Evolutionary conservation across 1,139 yeast genomes (phyloP), one percentile per base, ranked within the genome.

Genomic region (Debaryomycetaceae sp.): DNA sequence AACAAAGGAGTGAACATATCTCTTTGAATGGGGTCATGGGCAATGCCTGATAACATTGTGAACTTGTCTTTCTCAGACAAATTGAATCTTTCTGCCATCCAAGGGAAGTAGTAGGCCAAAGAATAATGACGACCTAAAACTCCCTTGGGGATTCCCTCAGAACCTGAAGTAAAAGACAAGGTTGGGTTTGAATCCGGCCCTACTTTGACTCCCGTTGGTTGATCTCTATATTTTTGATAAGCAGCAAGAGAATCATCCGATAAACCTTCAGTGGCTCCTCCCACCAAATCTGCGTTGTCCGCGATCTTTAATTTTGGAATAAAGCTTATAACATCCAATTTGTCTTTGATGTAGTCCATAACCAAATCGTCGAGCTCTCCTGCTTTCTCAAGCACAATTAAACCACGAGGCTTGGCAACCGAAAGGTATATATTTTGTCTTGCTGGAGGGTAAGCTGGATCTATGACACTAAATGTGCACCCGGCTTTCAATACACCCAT

Each of bases 131-230:
- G 87, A 39, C 99, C 99, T 51, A 89, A 77, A 27, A 93, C 99
- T 72, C 99, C 99, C 70, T 93, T 93, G 56, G 99, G 99, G 53
- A 93, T 75, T 65, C 99, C 99, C 68, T 93, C 99, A 9, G 96
- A 87, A 35, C 99, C 99, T 22, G 96, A 87, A n/a, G 99, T 93
- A 70, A 93, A 93, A 0, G 97, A 87, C 42, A 93, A 75, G 3
- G 99, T 93, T 40, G 99, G 99, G 61, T 90, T 91, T 33, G 95
- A 86, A 63, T 93, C 99, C 3, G 99, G 99, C 1, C 99, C 99
- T 36, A 93, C 98, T 40, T 84, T 70, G n/a, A 93, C 93, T 23
- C 96, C 97, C 2, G 97, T 83, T 45, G 87, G 78, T 37, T 75
- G 64, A 42, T 76, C 73, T 53, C 75, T 77, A 52, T 63, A 72